Conservation (phyloP, 768 basidiomycete genomes). For the Sporobolomyces roseus region DNA sequence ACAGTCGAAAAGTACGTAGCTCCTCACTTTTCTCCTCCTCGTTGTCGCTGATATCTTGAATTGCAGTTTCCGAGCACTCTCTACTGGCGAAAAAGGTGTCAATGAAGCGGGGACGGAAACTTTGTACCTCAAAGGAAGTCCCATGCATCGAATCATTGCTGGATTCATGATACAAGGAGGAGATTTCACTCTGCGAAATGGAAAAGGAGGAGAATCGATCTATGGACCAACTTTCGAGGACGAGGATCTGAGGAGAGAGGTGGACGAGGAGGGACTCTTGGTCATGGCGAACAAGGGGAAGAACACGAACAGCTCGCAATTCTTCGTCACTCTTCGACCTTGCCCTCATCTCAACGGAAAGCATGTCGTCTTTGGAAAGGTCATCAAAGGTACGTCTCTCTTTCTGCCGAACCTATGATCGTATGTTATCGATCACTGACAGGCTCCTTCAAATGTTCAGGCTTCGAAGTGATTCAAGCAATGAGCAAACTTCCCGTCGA, state of each 20-base stretch:
- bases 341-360: slow-evolving; percentile 63
- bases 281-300: slow-evolving; percentile 83
- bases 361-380: slow-evolving; percentile 51
- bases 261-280: slow-evolving; percentile 68
- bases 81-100: slow-evolving; percentile 78
- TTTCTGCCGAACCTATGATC: background rate
- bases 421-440: background rate
- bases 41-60: background rate
- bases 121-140: slow-evolving; percentile 71
- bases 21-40: background rate
- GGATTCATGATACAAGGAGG: slow-evolving; percentile 47
- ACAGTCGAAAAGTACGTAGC: slow-evolving; percentile 69
- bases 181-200: slow-evolving; percentile 77
- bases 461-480: slow-evolving; percentile 55
- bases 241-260: slow-evolving; percentile 63
- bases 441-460: slow-evolving; percentile 25
- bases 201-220: slow-evolving; percentile 75
- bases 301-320: slow-evolving; percentile 76
- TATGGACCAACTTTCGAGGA: slow-evolving; percentile 72
- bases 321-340: slow-evolving; percentile 70
- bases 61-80: slow-evolving; percentile 72
- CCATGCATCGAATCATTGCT: slow-evolving; percentile 66
- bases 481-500: slow-evolving; percentile 67
- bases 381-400: slow-evolving; percentile 49
- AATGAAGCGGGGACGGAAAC: slow-evolving; percentile 66